Evolutionary conservation across 2,329 filamentous ascomycete species (phyloP), one percentile per base, ranked within the genome.

Genomic region (Lachnellula arida): DNA sequence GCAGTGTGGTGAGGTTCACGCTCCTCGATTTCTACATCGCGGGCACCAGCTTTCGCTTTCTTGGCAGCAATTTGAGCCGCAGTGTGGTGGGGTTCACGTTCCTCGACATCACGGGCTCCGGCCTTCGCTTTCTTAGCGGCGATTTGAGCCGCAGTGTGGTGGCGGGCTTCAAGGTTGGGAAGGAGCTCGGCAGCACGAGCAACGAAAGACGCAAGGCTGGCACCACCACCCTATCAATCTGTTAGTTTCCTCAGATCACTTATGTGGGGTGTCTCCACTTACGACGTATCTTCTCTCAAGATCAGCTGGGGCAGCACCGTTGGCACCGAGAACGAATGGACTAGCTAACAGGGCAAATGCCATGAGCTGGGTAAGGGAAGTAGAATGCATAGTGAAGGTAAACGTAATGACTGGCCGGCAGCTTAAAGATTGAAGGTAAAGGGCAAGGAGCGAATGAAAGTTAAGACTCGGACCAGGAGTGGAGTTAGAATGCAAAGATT

Each of bases 131-230:
- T 53, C 44, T 57, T 58, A 1, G 55, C 57, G 0, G 54, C 51
- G 5, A 60, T 55, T 35, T 60, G 54, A 19, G 37, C 37, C 28
- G 48, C 57, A 39, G 54, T 57, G 46, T 60, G 58, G 37, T 60
- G 58, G 37, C 37, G 37, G 12, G 37, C n/a, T 17, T 39, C 37
- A 34, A 37, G 32, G 23, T 51, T 49, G 28, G 19, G 43, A 35
- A 48, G 46, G 12, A 28, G 22, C 46, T 48, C 49, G 42, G 51
- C 44, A 17, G 42, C 49, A 23, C 48, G 32, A 12, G n/a, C 22
- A 17, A 51, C 25, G 4, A 51, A 28, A 23, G 35, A 23, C 7
- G 49, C 37, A 43, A 43, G 32, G 14, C 43, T 49, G 49, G 49
- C 22, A 22, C 23, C 40, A 40, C 49, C 49, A n/a, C 49, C 49